Evolutionary conservation across 1,139 yeast genomes (phyloP), one percentile per base, ranked within the genome.

Genomic region (Ogataea hybrid): DNA sequence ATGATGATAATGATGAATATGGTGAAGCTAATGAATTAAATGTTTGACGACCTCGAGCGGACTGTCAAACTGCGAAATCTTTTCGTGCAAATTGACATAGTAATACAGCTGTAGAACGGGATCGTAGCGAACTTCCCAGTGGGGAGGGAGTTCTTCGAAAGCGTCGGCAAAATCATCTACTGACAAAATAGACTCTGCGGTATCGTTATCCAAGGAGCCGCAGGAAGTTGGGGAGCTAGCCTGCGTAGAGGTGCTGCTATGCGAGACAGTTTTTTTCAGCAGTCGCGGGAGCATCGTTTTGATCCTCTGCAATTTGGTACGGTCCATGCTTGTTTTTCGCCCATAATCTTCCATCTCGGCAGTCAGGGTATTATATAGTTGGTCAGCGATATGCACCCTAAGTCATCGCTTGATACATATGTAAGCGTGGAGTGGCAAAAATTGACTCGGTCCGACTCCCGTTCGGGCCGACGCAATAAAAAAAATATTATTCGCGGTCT

Each of bases 71-170:
- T 61, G 64, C 6, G 62, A 47, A 9, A 51, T 39, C 28, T 53
- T 57, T n/a, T 56, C 53, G 12, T 35, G 21, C 15, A 37, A 34
- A 33, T 62, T 59, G 16, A 61, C 46, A 34, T 61, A 62, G 42
- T 58, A 62, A 42, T 51, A 59, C 39, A 59, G 57, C 28, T 57
- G 55, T 17, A 62, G 44, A 2, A 45, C 42, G 2, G 65, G 59
- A 44, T 62, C 67, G 32, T 48, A 62, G 25, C 63, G 42, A 20
- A 62, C 50, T 34, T 62, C 58, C 67, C 67, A 62, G 10, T 53
- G 53, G 4, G 42, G 28, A 0, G 66, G 63, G 5, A 58, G 39
- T 11, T 39, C 31, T 25, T 27, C 28, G 31, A 39, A 39, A n/a
- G 42, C 37, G 2, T 21, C n/a, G n/a, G 29, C 29, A 16, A 33